phyloP scores from a whole-genome alignment of 441 rosid species.

The Adansonia madagascariensis region DNA sequence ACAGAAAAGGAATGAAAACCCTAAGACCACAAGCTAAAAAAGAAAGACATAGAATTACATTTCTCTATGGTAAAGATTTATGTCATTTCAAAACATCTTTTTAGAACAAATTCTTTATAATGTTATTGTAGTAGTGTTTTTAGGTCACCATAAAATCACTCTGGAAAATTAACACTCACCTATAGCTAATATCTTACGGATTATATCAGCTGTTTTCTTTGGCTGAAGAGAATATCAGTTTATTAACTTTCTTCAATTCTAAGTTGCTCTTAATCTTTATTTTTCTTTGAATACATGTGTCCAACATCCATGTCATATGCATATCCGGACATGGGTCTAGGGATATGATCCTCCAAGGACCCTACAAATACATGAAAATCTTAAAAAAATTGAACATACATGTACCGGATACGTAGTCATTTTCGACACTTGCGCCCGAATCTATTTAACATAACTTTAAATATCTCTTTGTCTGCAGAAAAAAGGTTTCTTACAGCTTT shows the following conservation, averaged over 20 bases:
- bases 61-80: conserved; percentile 55
- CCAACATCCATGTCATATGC: no score
- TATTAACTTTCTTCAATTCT: background rate
- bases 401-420: no score
- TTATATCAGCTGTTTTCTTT: background rate
- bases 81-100: background rate
- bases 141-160: background rate
- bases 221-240: background rate
- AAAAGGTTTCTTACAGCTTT: background rate
- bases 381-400: no score
- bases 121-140: background rate
- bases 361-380: no score
- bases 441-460: no score
- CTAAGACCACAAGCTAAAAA: conserved; percentile 62
- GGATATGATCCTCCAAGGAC: no score
- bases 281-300: no score
- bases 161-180: no score
- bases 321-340: no score
- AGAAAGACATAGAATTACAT: conserved; percentile 70
- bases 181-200: background rate
- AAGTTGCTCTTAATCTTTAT: no score
- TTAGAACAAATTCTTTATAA: background rate
- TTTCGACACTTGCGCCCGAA: no score
- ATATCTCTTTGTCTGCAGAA: background rate
- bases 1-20: conserved; percentile 59